phyloP scores from a whole-genome alignment of 2,329 filamentous ascomycete species.

The Aspergillus glaucus region DNA sequence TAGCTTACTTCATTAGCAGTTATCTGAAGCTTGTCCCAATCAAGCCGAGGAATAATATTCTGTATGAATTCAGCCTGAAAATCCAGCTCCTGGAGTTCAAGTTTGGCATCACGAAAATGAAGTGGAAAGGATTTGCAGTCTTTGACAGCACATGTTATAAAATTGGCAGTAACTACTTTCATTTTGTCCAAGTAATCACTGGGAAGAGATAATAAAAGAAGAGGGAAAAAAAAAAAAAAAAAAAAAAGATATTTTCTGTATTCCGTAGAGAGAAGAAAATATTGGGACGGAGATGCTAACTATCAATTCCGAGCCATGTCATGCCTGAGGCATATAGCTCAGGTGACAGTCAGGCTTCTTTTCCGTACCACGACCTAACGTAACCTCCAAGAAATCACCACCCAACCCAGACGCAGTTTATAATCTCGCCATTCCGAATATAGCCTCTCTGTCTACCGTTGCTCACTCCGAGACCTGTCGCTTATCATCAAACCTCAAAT shows the following conservation, averaged over 20 bases:
- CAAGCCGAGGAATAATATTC: slow-evolving; percentile 79
- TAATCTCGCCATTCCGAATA: too few relatives aligned
- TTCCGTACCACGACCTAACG: too few relatives aligned
- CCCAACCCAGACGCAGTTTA: too few relatives aligned
- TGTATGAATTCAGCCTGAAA: slow-evolving; percentile 72
- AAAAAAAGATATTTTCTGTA: neutral
- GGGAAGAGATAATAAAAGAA: neutral
- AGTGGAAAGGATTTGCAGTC: slow-evolving; percentile 92
- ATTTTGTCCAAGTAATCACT: slow-evolving; percentile 43
- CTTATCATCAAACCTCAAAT: neutral
- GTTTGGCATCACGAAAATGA: slow-evolving; percentile 85
- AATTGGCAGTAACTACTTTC: slow-evolving; percentile 95
- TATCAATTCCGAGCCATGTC: too few relatives aligned
- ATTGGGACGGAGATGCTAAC: too few relatives aligned
- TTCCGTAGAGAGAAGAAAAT: neutral
- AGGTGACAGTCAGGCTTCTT: too few relatives aligned
- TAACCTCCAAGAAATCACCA: too few relatives aligned
- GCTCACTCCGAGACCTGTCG: too few relatives aligned
- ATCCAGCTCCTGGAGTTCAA: slow-evolving; percentile 77
- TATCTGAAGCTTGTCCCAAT: slow-evolving; percentile 74
- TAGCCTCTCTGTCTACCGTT: too few relatives aligned
- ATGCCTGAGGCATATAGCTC: too few relatives aligned
- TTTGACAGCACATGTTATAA: slow-evolving; percentile 93
- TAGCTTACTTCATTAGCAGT: slow-evolving; percentile 59
- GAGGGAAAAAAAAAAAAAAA: neutral